A percentile compares a stretch with the other conserved stretches of the same genome.
Conservation (phyloP, 805 yeast species). For the Monosporozyma aquatica region DNA sequence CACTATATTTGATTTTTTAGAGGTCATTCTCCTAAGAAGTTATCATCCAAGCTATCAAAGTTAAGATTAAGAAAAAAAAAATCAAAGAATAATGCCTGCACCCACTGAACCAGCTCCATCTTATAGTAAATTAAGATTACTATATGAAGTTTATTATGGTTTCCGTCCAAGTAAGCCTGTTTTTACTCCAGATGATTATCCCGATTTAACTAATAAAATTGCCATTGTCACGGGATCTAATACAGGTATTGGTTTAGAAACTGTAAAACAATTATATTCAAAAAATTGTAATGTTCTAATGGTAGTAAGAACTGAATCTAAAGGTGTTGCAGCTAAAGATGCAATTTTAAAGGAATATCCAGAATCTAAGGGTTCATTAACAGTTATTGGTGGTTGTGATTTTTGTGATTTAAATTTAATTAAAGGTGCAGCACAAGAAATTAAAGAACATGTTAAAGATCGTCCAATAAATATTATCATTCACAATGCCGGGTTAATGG, state of each 20-base stretch:
- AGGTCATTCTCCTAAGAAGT: too few relatives aligned
- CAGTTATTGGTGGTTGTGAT: conserved; percentile 28
- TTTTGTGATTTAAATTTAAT: conserved; percentile 33
- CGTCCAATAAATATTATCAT: conserved; percentile 27
- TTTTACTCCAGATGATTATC: conserved; percentile 29
- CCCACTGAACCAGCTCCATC: conserved; percentile 24
- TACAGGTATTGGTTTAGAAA: conserved; percentile 31
- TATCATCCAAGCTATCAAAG: too few relatives aligned
- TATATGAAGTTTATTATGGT: conserved; percentile 17
- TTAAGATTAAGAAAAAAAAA: background rate
- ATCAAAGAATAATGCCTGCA: conserved; percentile 12
- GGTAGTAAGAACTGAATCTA: conserved; percentile 30
- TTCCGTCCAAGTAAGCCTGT: conserved; percentile 24
- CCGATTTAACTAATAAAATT: conserved; percentile 32
- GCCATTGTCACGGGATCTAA: conserved; percentile 36
- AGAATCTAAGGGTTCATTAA: conserved; percentile 20
- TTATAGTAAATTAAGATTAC: conserved; percentile 7
- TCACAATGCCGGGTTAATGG: conserved; percentile 34
- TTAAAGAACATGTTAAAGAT: conserved; percentile 11
- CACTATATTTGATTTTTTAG: too few relatives aligned
- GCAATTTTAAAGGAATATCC: conserved; percentile 20
- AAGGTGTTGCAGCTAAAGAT: conserved; percentile 29
- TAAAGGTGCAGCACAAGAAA: conserved; percentile 23
- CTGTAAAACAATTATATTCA: conserved; percentile 22
- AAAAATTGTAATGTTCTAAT: conserved; percentile 29